Evolutionary conservation across 1,139 yeast genomes (phyloP).

Genomic region (Scheffersomyces segobiensis): DNA sequence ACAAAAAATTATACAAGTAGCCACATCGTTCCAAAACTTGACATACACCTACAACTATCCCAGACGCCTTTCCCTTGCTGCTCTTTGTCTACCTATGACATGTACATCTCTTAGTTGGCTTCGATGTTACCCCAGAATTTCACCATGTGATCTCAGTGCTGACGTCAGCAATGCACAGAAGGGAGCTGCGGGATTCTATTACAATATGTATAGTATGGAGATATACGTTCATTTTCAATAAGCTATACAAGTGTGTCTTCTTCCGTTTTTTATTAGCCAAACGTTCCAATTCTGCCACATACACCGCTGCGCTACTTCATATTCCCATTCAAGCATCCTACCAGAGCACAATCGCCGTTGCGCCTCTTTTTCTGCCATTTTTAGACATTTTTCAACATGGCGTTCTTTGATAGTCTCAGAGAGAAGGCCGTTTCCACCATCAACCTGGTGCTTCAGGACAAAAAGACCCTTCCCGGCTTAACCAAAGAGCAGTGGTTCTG

Average conservation of each 20-base stretch:
- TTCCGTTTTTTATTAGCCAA: neutral
- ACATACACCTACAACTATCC: too few species aligned
- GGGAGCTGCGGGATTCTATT: neutral
- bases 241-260: neutral
- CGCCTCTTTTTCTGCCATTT: neutral
- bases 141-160: neutral
- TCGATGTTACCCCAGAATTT: neutral
- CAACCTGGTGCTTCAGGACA: slow-evolving; percentile 40
- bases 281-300: neutral
- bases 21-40: too few species aligned
- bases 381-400: slow-evolving; percentile 12
- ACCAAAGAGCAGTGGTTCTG: slow-evolving; percentile 72
- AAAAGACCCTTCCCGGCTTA: slow-evolving; percentile 34
- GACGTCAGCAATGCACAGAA: neutral
- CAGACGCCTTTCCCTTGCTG: too few species aligned
- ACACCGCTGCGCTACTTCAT: neutral
- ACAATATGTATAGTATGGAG: neutral
- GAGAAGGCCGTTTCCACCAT: slow-evolving; percentile 32
- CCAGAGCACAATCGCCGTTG: neutral
- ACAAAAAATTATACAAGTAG: too few species aligned
- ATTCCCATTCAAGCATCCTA: neutral
- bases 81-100: too few species aligned
- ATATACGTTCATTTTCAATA: neutral
- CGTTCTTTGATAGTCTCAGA: slow-evolving; percentile 23
- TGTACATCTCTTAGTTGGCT: neutral